Conservation (phyloP, 441 rosid genomes). For the Populus tomentosa region DNA sequence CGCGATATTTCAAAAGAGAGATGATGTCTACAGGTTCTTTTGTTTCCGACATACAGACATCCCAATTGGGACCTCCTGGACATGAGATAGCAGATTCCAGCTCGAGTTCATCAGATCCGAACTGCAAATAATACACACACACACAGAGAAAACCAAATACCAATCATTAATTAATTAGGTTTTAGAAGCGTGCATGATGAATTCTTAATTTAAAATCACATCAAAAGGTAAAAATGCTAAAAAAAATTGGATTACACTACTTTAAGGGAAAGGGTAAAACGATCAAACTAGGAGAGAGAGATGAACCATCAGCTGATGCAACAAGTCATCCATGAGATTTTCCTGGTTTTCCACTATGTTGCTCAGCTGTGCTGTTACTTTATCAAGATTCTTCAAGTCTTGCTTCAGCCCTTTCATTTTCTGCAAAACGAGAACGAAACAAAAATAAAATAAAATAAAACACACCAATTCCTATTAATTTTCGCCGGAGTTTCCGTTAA, state of each 20-base stretch:
- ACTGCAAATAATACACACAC: background rate
- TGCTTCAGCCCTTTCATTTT: background rate
- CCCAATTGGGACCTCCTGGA: background rate
- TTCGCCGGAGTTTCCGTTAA: background rate
- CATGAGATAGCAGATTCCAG: background rate
- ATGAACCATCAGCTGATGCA: background rate
- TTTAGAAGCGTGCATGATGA: background rate
- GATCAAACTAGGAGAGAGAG: background rate
- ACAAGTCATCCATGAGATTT: background rate
- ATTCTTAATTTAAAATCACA: background rate
- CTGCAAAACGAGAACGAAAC: background rate
- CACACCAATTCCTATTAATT: background rate
- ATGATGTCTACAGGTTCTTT: background rate
- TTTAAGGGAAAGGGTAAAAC: background rate
- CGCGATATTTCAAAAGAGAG: background rate
- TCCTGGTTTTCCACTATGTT: background rate
- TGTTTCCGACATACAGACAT: background rate
- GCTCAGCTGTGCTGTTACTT: background rate
- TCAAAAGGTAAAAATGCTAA: background rate
- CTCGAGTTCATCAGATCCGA: background rate
- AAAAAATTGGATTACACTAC: background rate
- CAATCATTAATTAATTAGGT: background rate
- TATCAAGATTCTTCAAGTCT: background rate
- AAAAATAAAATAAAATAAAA: background rate
- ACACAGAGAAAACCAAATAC: background rate